Evolutionary conservation across 495 filamentous ascomycete genomes (phyloP).

Genomic region (Glarea lozoyensis): DNA sequence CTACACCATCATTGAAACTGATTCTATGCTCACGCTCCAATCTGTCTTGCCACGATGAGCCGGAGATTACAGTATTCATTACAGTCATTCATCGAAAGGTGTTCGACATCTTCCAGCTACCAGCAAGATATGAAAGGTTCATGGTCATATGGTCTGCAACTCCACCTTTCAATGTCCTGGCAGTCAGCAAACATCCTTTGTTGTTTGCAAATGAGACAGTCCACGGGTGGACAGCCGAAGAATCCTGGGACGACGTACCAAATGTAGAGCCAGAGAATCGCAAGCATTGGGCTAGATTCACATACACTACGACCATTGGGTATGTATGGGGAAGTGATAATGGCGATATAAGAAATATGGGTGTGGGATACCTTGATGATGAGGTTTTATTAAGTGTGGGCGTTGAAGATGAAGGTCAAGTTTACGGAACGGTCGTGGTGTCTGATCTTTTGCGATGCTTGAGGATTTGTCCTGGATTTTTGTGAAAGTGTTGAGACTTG

Average conservation of each 20-base stretch:
- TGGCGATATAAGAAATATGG: slow-evolving; percentile 25
- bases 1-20: slow-evolving; percentile 28
- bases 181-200: slow-evolving; percentile 25
- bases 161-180: slow-evolving; percentile 28
- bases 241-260: slow-evolving; percentile 29
- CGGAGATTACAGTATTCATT: slow-evolving; percentile 27
- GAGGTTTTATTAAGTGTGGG: slow-evolving; percentile 30
- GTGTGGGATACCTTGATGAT: slow-evolving; percentile 30
- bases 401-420: slow-evolving; percentile 26
- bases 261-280: slow-evolving; percentile 7
- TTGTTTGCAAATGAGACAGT: slow-evolving; percentile 31
- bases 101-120: slow-evolving; percentile 24
- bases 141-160: slow-evolving; percentile 27
- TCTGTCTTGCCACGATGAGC: slow-evolving; percentile 15
- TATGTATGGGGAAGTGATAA: slow-evolving; percentile 27
- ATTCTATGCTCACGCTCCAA: slow-evolving; percentile 26
- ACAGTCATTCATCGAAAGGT: slow-evolving; percentile 30
- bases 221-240: slow-evolving; percentile 23
- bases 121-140: slow-evolving; percentile 30
- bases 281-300: slow-evolving; percentile 28
- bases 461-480: slow-evolving; percentile 28
- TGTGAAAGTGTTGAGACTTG: too few relatives aligned
- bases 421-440: slow-evolving; percentile 25
- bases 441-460: slow-evolving; percentile 27
- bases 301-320: slow-evolving; percentile 30